Base-by-base conservation (phyloP, 1,139 yeast species). In the Arxiozyma heterogenica region DNA sequence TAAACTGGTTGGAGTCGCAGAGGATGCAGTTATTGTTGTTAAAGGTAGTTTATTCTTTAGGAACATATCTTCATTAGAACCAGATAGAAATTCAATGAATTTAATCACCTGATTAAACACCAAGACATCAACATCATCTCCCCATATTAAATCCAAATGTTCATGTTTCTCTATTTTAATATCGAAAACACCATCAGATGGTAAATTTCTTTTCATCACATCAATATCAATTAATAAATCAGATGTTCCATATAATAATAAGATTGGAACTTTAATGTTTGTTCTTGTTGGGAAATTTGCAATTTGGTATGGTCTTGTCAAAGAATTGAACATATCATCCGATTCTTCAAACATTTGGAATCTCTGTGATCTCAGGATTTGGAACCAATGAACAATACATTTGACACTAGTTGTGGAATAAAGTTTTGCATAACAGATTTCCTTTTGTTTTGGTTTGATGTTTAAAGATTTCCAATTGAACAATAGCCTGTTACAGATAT, bases 381-480 rank as follows among this genome's bases (percentile, higher is more conserved):
- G 98, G 68, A 91, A 91, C 98, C 98, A 91, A 71, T 91, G 98
- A 41, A 90, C 97, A 50, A 89, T 93, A 25, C 88, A 82, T 69
- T 91, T 91, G 48, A 90, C 97, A 4, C 94, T 84, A 0, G 98
- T 89, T 27, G 95, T 86, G 1, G 95, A 86, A 71, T 90, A 91
- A 53, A 91, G 73, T 69, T 91, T 96, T 25, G 88, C 82, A 69
- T 87, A 91, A 43, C 89, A 79, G 38, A 87, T 79, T 53, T 83
- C 71, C 65, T 90, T 90, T 69, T 90, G 96, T 51, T 81, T 72
- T 58, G 78, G 75, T 38, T 82, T 72, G 59, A 91, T 91, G 69
- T 91, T 87, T 6, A 61, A 51, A 17, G 91, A 79, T 53, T 74
- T 76, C 98, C 98, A 91, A 64, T 84, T 80, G 71, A 91, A 91